Conservation (phyloP, 805 yeast species). For the Kurtzmaniella cleridarum region DNA sequence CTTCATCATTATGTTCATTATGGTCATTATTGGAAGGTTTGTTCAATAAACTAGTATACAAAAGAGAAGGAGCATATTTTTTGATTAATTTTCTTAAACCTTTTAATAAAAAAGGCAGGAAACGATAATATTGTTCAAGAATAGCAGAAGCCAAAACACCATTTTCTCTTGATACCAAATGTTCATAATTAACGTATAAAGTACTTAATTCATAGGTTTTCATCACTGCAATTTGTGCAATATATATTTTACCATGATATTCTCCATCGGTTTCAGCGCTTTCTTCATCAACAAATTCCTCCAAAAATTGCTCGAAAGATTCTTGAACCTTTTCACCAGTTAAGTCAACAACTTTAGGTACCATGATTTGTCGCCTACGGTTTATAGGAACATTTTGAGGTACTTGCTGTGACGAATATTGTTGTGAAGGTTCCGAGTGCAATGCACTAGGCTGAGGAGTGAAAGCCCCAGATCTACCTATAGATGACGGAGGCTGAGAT, state of each 20-base stretch:
- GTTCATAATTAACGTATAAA: constrained; percentile 79
- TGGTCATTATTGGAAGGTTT: constrained; percentile 24
- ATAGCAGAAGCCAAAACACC: constrained; percentile 89
- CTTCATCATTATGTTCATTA: constrained; percentile 18
- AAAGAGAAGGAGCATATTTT: constrained; percentile 66
- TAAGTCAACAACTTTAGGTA: constrained; percentile 82
- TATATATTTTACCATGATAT: constrained; percentile 55
- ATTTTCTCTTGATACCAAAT: constrained; percentile 67
- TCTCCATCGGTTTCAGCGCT: constrained; percentile 28
- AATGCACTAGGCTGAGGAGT: constrained; percentile 23
- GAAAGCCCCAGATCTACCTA: constrained; percentile 29
- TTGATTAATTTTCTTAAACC: constrained; percentile 73
- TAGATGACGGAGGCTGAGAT: constrained; percentile 39
- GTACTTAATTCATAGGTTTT: constrained; percentile 69
- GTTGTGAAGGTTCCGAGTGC: constrained; percentile 20
- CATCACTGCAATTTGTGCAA: constrained; percentile 80
- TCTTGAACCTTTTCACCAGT: constrained; percentile 94
- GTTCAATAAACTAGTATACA: constrained; percentile 41
- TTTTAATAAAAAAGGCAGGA: constrained; percentile 73
- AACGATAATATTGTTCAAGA: constrained; percentile 86
- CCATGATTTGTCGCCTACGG: constrained; percentile 53
- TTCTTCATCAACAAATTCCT: constrained; percentile 48
- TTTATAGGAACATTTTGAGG: constrained; percentile 7
- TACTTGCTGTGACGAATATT: constrained; percentile 6
- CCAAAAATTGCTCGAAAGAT: constrained; percentile 79